Base-by-base conservation (phyloP, 176 grass and related monocot genomes). In the Pontederia paniculata region DNA sequence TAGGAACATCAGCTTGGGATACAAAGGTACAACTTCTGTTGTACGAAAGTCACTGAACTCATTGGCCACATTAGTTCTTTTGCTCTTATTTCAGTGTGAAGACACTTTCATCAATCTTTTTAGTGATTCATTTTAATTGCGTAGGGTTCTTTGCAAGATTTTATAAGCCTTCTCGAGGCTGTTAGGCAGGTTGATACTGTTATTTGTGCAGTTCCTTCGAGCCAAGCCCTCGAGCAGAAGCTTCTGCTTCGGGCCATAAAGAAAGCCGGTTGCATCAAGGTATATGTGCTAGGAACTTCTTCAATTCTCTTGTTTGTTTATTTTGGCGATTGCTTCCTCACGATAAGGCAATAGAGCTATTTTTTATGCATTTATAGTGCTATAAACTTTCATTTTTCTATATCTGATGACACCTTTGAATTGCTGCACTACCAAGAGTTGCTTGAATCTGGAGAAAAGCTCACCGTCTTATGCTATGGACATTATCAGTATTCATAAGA, bases 211-310 rank as follows among this genome's bases (percentile, higher is more conserved):
- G 74, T 97, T 25, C 77, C 91, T 15, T 87, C 86, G 17, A 87
- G 83, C 65, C 54, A 79, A 21, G 80, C 44, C 12, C 86, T 90
- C 42, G 60, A 84, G 73, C 91, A 97, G 58, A 89, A 74, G 79
- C 45, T 64, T 48, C 77, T 90, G 31, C 76, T 97, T 67, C 77
- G 63, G 57, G 91, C 77, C 50, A 84, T 97, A 54, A 97, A 97
- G 74, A 79, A 97, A 72, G 77, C 83, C 66, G 82, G 65, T 10
- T 90, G 83, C 52, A 84, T 97, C 65, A 87, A 90, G 75, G 91
- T 90, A 67, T 70, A 21, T 41, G 14, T 47, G 18, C 4, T 46
- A 22, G 6, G 15, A 22, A 23, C 23, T 21, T 5, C 28, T 37
- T 37, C 7, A 37, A 2, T 6, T 37, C 28, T 37, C 28, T 37